Conservation (phyloP, 2,329 filamentous ascomycete species). For the Rutstroemia sp. region DNA sequence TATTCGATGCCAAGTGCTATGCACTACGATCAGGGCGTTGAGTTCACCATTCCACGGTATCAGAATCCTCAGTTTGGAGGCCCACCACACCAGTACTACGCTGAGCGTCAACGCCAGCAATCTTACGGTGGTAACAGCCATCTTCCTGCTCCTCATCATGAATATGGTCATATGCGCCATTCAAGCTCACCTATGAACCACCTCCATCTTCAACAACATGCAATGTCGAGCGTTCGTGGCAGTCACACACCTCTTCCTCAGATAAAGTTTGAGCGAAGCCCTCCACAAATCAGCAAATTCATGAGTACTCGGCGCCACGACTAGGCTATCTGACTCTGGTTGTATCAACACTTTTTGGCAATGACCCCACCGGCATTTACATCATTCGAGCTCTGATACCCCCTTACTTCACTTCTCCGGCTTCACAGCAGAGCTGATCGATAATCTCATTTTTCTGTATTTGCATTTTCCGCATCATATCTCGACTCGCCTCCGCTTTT, state of each 20-base stretch:
- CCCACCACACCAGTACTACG: neutral
- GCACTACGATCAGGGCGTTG: neutral
- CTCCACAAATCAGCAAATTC: too few species aligned
- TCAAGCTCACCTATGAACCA: neutral
- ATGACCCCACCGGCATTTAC: too few species aligned
- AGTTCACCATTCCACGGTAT: slow-evolving; percentile 1
- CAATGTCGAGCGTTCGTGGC: neutral
- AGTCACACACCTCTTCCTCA: neutral
- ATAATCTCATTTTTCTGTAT: too few species aligned
- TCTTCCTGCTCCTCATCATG: neutral
- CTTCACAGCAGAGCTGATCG: too few species aligned
- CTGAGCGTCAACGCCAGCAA: neutral
- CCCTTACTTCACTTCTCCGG: too few species aligned
- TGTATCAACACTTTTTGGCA: too few species aligned
- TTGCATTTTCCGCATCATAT: too few species aligned
- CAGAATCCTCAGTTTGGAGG: neutral
- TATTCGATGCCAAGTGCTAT: neutral
- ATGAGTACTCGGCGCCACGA: too few species aligned
- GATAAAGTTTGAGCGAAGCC: neutral
- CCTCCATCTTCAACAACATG: neutral
- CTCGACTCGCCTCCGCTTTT: too few species aligned
- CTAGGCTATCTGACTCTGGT: too few species aligned
- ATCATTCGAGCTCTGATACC: too few species aligned
- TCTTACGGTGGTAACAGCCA: neutral
- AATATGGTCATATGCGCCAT: neutral